Evolutionary conservation across 106 monocot genomes (phyloP).

Genomic region (Dioscorea zingiberensis): DNA sequence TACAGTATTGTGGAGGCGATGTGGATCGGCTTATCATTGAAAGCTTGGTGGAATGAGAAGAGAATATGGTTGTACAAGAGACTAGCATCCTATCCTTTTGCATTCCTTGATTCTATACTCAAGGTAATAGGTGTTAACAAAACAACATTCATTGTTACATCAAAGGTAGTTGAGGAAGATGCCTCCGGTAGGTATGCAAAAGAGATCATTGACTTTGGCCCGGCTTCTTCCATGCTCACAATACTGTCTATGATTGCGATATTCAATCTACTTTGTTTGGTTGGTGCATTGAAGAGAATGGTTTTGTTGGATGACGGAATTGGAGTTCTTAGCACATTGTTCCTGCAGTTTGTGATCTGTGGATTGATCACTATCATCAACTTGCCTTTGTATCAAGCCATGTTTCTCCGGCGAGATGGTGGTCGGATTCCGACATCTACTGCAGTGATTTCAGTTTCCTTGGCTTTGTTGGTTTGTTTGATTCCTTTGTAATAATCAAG

Average conservation of each 20-base stretch:
- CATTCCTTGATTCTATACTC: slow-evolving; percentile 32
- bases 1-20: slow-evolving; percentile 31
- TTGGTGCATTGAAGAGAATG: slow-evolving; percentile 21
- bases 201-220: slow-evolving; percentile 65
- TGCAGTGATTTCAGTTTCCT: slow-evolving; percentile 28
- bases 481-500: background rate
- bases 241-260: slow-evolving; percentile 39
- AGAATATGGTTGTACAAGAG: slow-evolving; percentile 65
- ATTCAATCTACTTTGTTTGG: slow-evolving; percentile 41
- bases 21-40: slow-evolving; percentile 7
- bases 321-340: slow-evolving; percentile 7
- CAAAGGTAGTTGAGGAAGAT: slow-evolving; percentile 50
- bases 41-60: slow-evolving; percentile 73
- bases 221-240: slow-evolving; percentile 28
- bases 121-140: slow-evolving; percentile 34
- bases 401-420: slow-evolving; percentile 57
- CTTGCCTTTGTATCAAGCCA: slow-evolving; percentile 43
- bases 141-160: slow-evolving; percentile 34
- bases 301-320: slow-evolving; percentile 1
- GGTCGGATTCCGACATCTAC: slow-evolving; percentile 36
- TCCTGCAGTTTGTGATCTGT: slow-evolving; percentile 44
- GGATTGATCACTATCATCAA: slow-evolving; percentile 33
- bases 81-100: slow-evolving; percentile 58
- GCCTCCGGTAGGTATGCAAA: slow-evolving; percentile 39
- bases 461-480: slow-evolving; percentile 19